Evolutionary conservation across 2,329 filamentous ascomycete genomes (phyloP), one percentile per base, ranked within the genome.

Genomic region (Fusarium musae): DNA sequence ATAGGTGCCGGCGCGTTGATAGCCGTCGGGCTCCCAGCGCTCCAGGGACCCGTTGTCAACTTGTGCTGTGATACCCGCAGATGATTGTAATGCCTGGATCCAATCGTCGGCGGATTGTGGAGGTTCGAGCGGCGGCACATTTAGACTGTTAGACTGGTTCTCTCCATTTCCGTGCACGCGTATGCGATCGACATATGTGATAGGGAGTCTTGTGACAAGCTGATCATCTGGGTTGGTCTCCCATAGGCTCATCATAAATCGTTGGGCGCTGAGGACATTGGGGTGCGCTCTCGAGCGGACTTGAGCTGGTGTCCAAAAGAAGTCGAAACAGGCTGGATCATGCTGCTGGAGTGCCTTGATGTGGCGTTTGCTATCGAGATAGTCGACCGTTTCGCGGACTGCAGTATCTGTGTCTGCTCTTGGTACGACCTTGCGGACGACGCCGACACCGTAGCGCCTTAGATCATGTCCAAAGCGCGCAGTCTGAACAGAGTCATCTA

Each of bases 231-330:
- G 82, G 46, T 81, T 83, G 37, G 82, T 81, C 66, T 92, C 89
- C 92, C 92, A 93, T 34, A 93, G 82, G 15, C 86, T 84, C 85
- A 92, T 91, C 79, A 92, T 87, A 77, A 92, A 93, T 40, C 86
- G 84, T 82, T 93, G 91, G 3, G 91, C 87, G 42, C 83, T 83
- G 44, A 93, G 84, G 67, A 93, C 86, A 73, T 88, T 87, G 7
- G 90, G 89, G 74, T 93, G 90, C 1, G 90, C 88, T 30, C 92
- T 88, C n/a, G 91, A 90, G 75, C 88, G 87, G 61, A 92, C 87
- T 81, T 93, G 92, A 2, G 91, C 88, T 0, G 91, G 91, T 9
- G 91, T 91, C 92, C 91, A 93, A 82, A 93, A 93, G 76, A 93
- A 88, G 80, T 93, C 91, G 81, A 91, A 93, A 58, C 92, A 93